Evolutionary conservation across 495 filamentous ascomycete species (phyloP), one percentile per base, ranked within the genome.

Genomic region (Letharia lupina): DNA sequence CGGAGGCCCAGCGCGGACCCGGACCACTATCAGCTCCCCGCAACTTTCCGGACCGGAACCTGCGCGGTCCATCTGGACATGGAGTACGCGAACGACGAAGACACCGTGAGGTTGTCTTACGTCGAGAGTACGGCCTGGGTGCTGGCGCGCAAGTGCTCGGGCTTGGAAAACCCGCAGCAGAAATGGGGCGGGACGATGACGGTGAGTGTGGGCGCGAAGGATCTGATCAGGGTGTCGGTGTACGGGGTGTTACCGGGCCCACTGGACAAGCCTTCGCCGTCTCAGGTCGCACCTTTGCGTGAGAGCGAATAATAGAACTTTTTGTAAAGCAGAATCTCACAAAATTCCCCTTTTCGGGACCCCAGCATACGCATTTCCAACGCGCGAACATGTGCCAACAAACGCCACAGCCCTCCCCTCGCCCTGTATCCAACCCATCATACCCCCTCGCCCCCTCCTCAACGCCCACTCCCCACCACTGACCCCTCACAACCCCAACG

Each of bases 101-200:
- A 48, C 11, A 37, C 23, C 3, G 61, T 62, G 44, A 50, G n/a
- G 28, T 23, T 62, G n/a, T 16, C 15, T 2, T 12, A 50, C 37
- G 61, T 62, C 13, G 9, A 31, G 18, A 35, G 44, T 8, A 37
- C 61, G 61, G 45, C 45, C 10, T 31, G 61, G 23, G 40, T 18
- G 18, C 23, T 63, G 40, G 47, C 35, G 42, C 42, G 54, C 31
- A 35, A n/a, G 47, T 63, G 61, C 39, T 63, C 44, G 23, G 61
- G 61, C 5, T 7, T 10, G 9, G 7, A 23, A 12, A 6, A 4
- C 8, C 1, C n/a, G 44, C n/a, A 33, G 47, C 2, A 54, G 7
- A 52, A 11, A 7, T 28, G 47, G 33, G 10, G 61, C 28, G 35
- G 45, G 28, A 28, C 15, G 15, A 44, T 63, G 13, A 63, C 45